phyloP scores from a whole-genome alignment of 257 asterid species.

The Solanum rostratum region DNA sequence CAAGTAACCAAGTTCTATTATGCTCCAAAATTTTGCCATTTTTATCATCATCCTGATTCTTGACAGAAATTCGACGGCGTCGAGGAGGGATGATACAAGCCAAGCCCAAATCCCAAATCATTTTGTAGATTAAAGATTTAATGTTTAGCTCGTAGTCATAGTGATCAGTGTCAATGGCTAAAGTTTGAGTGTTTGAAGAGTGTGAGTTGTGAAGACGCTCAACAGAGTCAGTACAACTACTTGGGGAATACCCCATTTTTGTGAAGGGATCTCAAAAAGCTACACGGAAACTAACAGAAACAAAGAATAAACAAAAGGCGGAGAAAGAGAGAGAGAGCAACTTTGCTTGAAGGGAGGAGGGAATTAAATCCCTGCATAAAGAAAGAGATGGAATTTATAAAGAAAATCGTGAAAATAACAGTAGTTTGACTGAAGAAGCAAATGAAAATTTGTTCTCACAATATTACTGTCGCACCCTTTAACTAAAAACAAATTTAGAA shows the following conservation, averaged over 20 bases:
- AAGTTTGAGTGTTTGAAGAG: constrained; percentile 22
- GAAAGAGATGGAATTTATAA: constrained; percentile 21
- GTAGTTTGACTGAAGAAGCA: not conserved
- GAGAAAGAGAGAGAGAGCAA: constrained; percentile 21
- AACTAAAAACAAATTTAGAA: not conserved
- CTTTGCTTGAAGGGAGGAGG: constrained; percentile 62
- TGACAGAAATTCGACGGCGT: constrained; percentile 33
- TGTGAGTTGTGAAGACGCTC: constrained; percentile 17
- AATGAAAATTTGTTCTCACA: not conserved
- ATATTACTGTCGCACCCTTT: not conserved
- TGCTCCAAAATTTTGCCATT: constrained; percentile 33
- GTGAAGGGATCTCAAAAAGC: constrained; percentile 23
- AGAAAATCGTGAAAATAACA: not conserved
- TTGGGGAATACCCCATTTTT: constrained; percentile 48
- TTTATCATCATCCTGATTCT: not conserved
- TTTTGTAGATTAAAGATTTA: constrained; percentile 45
- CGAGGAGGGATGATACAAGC: constrained; percentile 47
- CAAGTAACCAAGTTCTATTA: constrained; percentile 83
- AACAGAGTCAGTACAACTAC: constrained; percentile 11
- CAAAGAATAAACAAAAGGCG: constrained; percentile 3
- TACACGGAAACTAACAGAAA: constrained; percentile 27
- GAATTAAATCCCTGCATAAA: constrained; percentile 13
- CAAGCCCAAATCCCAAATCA: constrained; percentile 68
- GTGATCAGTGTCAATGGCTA: constrained; percentile 12
- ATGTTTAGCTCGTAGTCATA: constrained; percentile 34